Evolutionary conservation across 129 eudicot species (phyloP), one percentile per base, ranked within the genome.

Genomic region (Helianthus tuberosus): DNA sequence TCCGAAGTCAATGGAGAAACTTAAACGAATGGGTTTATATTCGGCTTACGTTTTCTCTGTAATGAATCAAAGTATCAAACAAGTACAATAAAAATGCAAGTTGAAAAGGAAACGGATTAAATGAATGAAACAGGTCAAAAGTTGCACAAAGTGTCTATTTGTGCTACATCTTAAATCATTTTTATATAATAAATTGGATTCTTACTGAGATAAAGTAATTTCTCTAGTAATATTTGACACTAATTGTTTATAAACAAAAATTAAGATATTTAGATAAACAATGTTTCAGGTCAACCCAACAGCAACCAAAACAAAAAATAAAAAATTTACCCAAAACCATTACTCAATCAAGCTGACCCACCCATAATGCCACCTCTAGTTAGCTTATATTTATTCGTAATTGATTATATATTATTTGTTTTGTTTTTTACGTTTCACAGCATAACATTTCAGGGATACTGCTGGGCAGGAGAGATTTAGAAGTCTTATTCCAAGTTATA

Each of bases 401-500:
- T 32, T 32, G 36, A 32, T 2, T 32, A 32, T 32, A 32, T 32
- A 32, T 32, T 32, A 32, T 32, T 32, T 32, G 36, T 32, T 64
- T 72, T 49, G 25, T 12, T 46, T 53, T 66, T 50, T 14, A 75
- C 47, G 16, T 57, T 38, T 25, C 20, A 32, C 25, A 16, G 23
- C 44, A n/a, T 51, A 64, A 64, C 27, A 16, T 17, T 67, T 53
- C 86, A 92, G 97, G 97, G 97, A 92, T 81, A 91, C 97, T 25
- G 96, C 96, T 72, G 97, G 97, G 57, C 93, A 91, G 65, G 97
- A 91, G 77, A 89, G 97, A 80, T 91, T 91, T 68, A 86, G 97
- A 75, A 91, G 92, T 79, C 90, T 92, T 50, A 88, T 91, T 74
- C 97, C 97, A n/a, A 86, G 97, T 87, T 89, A 92, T 80, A 92